Base-by-base conservation (phyloP, 306 rosid species). In the Vicia faba region DNA sequence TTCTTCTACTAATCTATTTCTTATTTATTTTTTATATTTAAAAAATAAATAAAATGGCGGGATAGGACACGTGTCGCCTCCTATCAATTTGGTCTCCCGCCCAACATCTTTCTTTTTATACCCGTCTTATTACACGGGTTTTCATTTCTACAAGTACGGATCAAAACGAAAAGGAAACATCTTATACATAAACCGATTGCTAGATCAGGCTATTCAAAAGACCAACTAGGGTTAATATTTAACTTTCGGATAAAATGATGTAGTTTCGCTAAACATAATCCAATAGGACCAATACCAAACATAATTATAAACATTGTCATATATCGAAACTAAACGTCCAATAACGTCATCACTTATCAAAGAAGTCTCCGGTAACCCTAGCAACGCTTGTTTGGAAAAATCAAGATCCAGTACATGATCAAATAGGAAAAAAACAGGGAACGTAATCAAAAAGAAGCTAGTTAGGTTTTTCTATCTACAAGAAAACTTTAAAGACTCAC, bases 141-240 rank as follows among this genome's bases (percentile, higher is more conserved):
- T 28, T 55, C 38, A 13, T 28, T 55, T 18, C 62, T 35, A 20
- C 64, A 44, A 14, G 44, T 51, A 16, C 48, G 14, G 41, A 50
- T 61, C 64, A 61, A 69, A 75, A 68, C 5, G 56, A 66, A 74
- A 66, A 16, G 53, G 54, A 73, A 64, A 51, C 14, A 36, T 38
- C 50, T 33, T 10, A 33, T 18, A 46, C 41, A 56, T 14, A 64
- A 28, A 59, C 20, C 13, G 29, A 43, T 28, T 64, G 53, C 50
- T 53, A 2, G 33, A 64, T 55, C 51, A 44, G 41, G 41, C 65
- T 0, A 63, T 63, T 56, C 66, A 44, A 19, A 19, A 31, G 9
- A 57, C 41, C 26, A 67, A 45, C 20, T 44, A 66, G 53, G 31
- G 66, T 11, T 40, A 66, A 57, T 13, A 44, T 19, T 48, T 44